phyloP scores from a whole-genome alignment of 2,329 filamentous ascomycete genomes.

The Endoconidiophora laricicola region DNA sequence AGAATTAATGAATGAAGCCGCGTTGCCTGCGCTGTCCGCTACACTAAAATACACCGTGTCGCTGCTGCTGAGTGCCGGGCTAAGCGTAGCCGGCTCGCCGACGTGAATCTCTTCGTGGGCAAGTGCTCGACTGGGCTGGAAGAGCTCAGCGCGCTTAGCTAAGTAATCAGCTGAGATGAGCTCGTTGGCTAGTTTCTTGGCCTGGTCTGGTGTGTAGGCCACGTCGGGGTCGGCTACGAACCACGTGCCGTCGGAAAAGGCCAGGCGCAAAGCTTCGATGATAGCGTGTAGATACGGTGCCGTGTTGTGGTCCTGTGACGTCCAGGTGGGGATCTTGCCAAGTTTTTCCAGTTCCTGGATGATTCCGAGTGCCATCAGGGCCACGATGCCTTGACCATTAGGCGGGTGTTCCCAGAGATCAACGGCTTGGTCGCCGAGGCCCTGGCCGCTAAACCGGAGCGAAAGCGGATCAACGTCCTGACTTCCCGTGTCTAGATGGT shows the following conservation, averaged over 20 bases:
- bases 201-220: constrained; percentile 40
- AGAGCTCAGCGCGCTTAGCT: constrained; percentile 46
- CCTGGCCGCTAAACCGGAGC: constrained; percentile 55
- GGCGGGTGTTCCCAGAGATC: constrained; percentile 94
- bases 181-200: constrained; percentile 27
- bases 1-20: constrained; percentile 90
- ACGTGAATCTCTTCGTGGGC: constrained; percentile 46
- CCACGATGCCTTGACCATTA: constrained; percentile 90
- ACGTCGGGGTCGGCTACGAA: constrained; percentile 74
- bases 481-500: constrained; percentile 51
- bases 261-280: constrained; percentile 74
- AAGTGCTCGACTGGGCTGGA: constrained; percentile 43
- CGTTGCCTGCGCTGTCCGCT: constrained; percentile 70
- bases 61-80: constrained; percentile 63
- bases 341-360: constrained; percentile 67
- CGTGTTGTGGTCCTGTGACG: constrained; percentile 60
- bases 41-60: constrained; percentile 93
- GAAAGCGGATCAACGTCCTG: constrained; percentile 78
- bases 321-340: constrained; percentile 58
- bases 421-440: constrained; percentile 47
- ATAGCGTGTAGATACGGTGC: constrained; percentile 68
- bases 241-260: constrained; percentile 81
- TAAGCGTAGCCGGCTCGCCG: constrained; percentile 39
- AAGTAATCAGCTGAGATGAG: constrained; percentile 63
- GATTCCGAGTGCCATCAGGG: constrained; percentile 85